Evolutionary conservation across 1,284 basidiomycete genomes (phyloP).

Genomic region (Sporisorium sorghi): DNA sequence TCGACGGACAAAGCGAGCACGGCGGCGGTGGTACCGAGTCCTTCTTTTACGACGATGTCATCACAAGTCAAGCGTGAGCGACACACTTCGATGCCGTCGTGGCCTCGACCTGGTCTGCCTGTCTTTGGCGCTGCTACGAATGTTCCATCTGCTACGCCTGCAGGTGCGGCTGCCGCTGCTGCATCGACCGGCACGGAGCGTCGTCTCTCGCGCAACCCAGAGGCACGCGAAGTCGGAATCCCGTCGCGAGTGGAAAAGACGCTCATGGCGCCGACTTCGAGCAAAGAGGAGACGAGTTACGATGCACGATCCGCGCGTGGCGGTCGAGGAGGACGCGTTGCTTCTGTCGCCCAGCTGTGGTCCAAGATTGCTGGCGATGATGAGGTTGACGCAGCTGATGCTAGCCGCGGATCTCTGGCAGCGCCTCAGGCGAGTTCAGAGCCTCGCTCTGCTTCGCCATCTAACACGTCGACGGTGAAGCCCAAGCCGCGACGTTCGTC

Average conservation of each 20-base stretch:
- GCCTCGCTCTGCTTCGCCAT: slow-evolving; percentile 31
- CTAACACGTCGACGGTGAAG: slow-evolving; percentile 50
- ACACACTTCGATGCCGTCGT: slow-evolving; percentile 44
- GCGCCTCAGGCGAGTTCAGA: slow-evolving; percentile 14
- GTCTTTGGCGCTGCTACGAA: slow-evolving; percentile 3
- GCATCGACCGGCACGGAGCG: slow-evolving; percentile 14
- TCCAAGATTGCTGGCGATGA: slow-evolving; percentile 69
- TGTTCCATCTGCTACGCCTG: not conserved
- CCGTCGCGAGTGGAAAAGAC: slow-evolving; percentile 42
- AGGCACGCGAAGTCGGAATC: slow-evolving; percentile 39
- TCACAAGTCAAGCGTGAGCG: slow-evolving; percentile 26
- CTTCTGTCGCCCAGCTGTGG: slow-evolving; percentile 80
- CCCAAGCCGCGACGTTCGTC: slow-evolving; percentile 50
- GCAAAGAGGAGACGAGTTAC: slow-evolving; percentile 70
- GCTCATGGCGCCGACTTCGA: slow-evolving; percentile 19
- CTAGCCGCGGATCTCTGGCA: slow-evolving; percentile 8
- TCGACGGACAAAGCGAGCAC: slow-evolving; percentile 12
- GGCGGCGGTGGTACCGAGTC: slow-evolving; percentile 10
- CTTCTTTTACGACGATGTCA: slow-evolving; percentile 6
- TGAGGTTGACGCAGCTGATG: slow-evolving; percentile 11
- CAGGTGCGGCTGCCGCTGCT: not conserved
- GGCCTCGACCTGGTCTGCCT: slow-evolving; percentile 40
- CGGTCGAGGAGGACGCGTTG: slow-evolving; percentile 79
- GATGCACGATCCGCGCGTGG: slow-evolving; percentile 81
- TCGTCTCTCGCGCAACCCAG: slow-evolving; percentile 23